Evolutionary conservation across 2,329 filamentous ascomycete species (phyloP).

Genomic region (Cladosporium sp.): DNA sequence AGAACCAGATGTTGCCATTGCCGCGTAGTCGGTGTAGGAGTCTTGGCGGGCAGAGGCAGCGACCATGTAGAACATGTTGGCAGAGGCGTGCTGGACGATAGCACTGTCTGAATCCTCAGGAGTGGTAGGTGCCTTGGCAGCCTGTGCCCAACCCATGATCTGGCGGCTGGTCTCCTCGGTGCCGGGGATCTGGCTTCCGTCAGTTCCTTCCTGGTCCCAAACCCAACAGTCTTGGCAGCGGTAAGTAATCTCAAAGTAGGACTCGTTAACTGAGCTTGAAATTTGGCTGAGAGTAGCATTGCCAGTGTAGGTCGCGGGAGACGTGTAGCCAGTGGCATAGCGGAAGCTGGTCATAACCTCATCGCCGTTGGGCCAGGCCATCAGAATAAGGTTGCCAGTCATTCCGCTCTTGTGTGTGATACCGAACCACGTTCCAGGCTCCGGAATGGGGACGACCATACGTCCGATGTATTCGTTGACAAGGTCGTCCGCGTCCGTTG

Average conservation of each 20-base stretch:
- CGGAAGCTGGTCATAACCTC: slow-evolving; percentile 56
- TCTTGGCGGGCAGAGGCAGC: slow-evolving; percentile 43
- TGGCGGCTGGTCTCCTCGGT: slow-evolving; percentile 30
- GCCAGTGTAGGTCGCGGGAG: slow-evolving; percentile 57
- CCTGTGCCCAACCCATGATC: slow-evolving; percentile 29
- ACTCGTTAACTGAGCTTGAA: slow-evolving; percentile 53
- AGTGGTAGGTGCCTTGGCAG: slow-evolving; percentile 23
- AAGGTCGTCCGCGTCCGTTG: slow-evolving; percentile 35
- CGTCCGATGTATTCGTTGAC: slow-evolving; percentile 58
- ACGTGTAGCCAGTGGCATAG: slow-evolving; percentile 55
- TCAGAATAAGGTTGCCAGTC: slow-evolving; percentile 55
- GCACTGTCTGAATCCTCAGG: slow-evolving; percentile 38
- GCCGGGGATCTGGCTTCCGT: slow-evolving; percentile 35
- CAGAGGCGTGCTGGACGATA: slow-evolving; percentile 51
- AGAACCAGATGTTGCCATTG: slow-evolving; percentile 20
- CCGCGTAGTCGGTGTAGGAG: slow-evolving; percentile 38
- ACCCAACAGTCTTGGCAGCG: slow-evolving; percentile 52
- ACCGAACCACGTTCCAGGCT: slow-evolving; percentile 54
- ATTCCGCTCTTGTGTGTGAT: slow-evolving; percentile 55
- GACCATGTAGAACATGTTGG: slow-evolving; percentile 50
- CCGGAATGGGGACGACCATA: slow-evolving; percentile 44
- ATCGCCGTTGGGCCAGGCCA: slow-evolving; percentile 54
- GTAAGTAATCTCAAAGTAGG: slow-evolving; percentile 61
- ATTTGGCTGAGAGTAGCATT: slow-evolving; percentile 60
- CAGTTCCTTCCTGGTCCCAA: slow-evolving; percentile 41